Evolutionary conservation across 1,139 yeast genomes (phyloP), one percentile per base, ranked within the genome.

Genomic region (Geotrichum europaeum): DNA sequence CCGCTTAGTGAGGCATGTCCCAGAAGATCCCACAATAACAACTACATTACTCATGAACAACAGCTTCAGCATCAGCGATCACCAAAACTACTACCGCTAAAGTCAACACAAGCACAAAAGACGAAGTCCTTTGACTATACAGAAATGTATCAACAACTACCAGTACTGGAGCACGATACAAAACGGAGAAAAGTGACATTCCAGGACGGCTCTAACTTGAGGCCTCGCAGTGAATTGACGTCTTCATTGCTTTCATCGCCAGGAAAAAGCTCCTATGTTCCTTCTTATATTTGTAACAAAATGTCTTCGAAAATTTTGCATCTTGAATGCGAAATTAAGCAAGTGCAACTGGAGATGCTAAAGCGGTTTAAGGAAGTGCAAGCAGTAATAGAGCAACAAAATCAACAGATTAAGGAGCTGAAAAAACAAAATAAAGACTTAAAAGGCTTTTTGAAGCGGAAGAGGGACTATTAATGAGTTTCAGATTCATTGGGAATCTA

Each of bases 271-370:
- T n/a, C 10, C 6, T 15, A n/a, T 7, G 1, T 15, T 7, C 47
- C 47, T 2, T n/a, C 6, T 7, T 40, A 15, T 18, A 3, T 3
- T n/a, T n/a, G 6, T 3, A 40, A 40, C 5, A 7, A 7, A 40
- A 15, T n/a, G 32, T 55, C 53, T 20, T 52, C 56, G 2, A 52
- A 36, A 18, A n/a, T 57, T 2, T 52, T 57, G 15, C 50, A 52
- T 32, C 49, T 57, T n/a, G 60, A 57, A 28, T 57, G 60, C 20
- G 60, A 57, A 28, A 57, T 57, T 5, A 53, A 51, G 10, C 60
- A 53, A 53, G 28, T 57, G 13, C 51, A 57, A 18, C 32, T 57
- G 36, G 60, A 57, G 20, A 53, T 51, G n/a, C 25, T 57, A 9
- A 18, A 52, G 22, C 22, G 34, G 18, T 52, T 52, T 28, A 57